Percentiles rank a stretch among this genome's conserved stretches.
phyloP scores from a whole-genome alignment of 2,329 filamentous ascomycete genomes.

The Cryphonectria japonica region DNA sequence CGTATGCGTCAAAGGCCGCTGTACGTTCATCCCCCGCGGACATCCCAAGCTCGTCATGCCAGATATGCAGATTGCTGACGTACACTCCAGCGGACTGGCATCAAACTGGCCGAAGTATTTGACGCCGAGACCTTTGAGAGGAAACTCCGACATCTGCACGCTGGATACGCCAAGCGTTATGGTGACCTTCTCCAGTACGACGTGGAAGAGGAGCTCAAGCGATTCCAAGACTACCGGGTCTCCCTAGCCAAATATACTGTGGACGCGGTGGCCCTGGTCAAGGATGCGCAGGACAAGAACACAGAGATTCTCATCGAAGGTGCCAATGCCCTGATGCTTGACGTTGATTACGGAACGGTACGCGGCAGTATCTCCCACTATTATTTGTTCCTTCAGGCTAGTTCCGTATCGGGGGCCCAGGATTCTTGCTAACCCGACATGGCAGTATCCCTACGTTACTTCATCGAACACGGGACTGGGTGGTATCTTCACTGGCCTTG shows the following conservation, averaged over 20 bases:
- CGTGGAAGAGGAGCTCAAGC: constrained; percentile 68
- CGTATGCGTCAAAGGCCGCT: constrained; percentile 36
- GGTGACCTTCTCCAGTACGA: constrained; percentile 69
- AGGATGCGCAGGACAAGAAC: constrained; percentile 55
- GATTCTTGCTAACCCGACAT: neutral
- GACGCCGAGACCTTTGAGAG: constrained; percentile 66
- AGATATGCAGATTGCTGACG: neutral
- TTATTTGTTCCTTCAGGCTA: neutral
- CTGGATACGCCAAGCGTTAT: constrained; percentile 69
- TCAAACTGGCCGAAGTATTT: constrained; percentile 70
- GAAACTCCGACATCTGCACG: constrained; percentile 65
- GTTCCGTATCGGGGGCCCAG: too few species aligned
- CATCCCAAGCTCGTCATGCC: constrained; percentile 8
- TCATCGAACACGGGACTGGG: constrained; percentile 61
- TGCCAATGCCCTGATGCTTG: constrained; percentile 64
- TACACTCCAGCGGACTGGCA: constrained; percentile 56
- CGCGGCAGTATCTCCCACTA: neutral
- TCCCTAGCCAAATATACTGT: constrained; percentile 64
- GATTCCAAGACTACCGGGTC: constrained; percentile 62
- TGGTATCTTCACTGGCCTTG: constrained; percentile 62
- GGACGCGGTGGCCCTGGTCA: constrained; percentile 69
- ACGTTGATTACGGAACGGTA: constrained; percentile 59
- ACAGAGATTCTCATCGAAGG: constrained; percentile 64
- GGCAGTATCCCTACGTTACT: constrained; percentile 58
- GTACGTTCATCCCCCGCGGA: constrained; percentile 29